Conservation (phyloP, 2,329 filamentous ascomycete species). For the Fusarium devonianum region DNA sequence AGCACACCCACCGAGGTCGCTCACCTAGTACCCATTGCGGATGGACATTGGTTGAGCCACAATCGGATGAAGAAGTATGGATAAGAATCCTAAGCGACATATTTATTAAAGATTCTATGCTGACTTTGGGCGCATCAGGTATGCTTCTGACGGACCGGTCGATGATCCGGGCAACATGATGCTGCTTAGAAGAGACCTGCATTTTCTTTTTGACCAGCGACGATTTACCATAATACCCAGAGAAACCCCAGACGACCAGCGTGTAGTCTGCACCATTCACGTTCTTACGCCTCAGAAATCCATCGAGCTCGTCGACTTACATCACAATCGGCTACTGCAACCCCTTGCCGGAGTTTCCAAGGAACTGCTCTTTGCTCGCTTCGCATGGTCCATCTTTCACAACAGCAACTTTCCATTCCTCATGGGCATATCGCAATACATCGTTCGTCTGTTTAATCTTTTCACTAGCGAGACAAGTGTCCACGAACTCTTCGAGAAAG, state of each 20-base stretch:
- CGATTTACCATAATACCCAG: neutral
- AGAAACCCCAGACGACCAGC: neutral
- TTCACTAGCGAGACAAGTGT: neutral
- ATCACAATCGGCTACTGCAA: neutral
- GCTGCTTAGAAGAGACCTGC: slow-evolving; percentile 1
- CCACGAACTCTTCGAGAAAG: neutral
- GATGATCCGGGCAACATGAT: slow-evolving; percentile 3
- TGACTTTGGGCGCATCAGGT: neutral
- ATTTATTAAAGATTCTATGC: neutral
- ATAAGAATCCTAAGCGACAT: too few species aligned
- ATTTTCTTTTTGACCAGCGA: slow-evolving; percentile 1
- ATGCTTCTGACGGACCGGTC: neutral
- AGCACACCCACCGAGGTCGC: neutral
- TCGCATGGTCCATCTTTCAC: neutral
- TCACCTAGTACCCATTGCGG: slow-evolving; percentile 4
- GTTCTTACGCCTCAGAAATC: neutral
- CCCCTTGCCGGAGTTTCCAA: neutral
- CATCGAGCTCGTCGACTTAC: neutral
- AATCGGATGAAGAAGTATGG: slow-evolving; percentile 3
- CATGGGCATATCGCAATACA: neutral
- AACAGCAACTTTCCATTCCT: neutral
- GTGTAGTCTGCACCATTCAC: neutral
- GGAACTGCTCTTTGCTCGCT: neutral
- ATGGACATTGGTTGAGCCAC: neutral
- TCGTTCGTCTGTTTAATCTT: neutral